A percentile compares a stretch with the other conserved stretches of the same genome.
Conservation (phyloP, 768 basidiomycete species). For the Mycena galopus region DNA sequence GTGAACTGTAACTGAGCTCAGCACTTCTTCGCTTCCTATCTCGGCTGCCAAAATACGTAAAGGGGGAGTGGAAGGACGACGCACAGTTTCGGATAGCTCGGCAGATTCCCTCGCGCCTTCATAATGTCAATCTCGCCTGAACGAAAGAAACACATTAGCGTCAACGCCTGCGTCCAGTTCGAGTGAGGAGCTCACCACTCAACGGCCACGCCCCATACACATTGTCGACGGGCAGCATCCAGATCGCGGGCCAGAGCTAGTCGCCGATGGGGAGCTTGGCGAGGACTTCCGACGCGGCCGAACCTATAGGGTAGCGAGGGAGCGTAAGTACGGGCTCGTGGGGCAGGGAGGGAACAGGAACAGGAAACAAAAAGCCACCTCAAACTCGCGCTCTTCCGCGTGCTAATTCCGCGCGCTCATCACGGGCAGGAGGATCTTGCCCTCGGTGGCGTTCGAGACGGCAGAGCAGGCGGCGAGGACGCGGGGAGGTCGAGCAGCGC, state of each 20-base stretch:
- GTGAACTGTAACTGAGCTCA: too few species aligned
- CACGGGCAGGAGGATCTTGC: slow-evolving; percentile 84
- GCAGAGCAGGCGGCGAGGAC: slow-evolving; percentile 75
- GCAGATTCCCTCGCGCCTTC: slow-evolving; percentile 80
- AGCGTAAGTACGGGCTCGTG: too few species aligned
- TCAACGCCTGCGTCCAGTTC: too few species aligned
- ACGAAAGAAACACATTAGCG: too few species aligned
- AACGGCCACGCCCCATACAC: slow-evolving; percentile 79
- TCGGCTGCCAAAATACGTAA: too few species aligned
- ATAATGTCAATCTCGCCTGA: slow-evolving; percentile 87
- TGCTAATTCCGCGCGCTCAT: slow-evolving; percentile 86
- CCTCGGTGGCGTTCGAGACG: slow-evolving; percentile 74
- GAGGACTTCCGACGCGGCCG: slow-evolving; percentile 85
- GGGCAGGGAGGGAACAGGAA: too few species aligned
- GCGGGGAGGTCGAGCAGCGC: slow-evolving; percentile 59
- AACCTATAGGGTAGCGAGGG: too few species aligned
- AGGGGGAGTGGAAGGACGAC: too few species aligned
- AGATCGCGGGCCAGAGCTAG: slow-evolving; percentile 84
- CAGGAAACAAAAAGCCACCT: slow-evolving; percentile 35
- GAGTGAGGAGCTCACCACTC: too few species aligned
- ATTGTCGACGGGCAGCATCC: slow-evolving; percentile 84
- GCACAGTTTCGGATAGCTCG: slow-evolving; percentile 71
- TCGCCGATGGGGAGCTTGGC: slow-evolving; percentile 87
- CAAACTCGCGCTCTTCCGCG: slow-evolving; percentile 77
- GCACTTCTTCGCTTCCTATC: too few species aligned